A percentile compares a stretch with the other conserved stretches of the same genome.
phyloP scores from a whole-genome alignment of 2,329 filamentous ascomycete species.

The Fusarium euwallaceae region DNA sequence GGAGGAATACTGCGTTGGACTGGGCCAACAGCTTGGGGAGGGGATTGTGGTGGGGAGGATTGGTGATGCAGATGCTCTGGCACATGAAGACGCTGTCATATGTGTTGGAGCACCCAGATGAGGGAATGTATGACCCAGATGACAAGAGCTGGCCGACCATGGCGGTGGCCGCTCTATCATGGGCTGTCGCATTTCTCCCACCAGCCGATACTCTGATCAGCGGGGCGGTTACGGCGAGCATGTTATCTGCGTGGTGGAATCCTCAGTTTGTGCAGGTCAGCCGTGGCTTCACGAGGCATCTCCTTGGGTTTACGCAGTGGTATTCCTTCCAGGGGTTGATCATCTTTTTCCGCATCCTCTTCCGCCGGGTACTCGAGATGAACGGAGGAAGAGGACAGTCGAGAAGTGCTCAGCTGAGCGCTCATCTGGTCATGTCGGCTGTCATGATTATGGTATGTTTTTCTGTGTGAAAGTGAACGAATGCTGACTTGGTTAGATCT shows the following conservation, averaged over 20 bases:
- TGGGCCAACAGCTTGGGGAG: conserved; percentile 57
- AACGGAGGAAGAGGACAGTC: conserved; percentile 55
- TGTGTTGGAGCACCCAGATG: conserved; percentile 45
- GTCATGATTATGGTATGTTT: conserved; percentile 67
- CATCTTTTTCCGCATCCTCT: conserved; percentile 66
- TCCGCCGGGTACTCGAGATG: conserved; percentile 58
- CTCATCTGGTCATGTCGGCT: conserved; percentile 67
- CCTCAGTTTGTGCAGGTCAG: conserved; percentile 72
- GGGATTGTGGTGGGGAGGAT: conserved; percentile 63
- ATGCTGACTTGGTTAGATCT: conserved; percentile 56
- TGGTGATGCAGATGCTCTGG: conserved; percentile 64
- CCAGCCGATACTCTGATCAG: conserved; percentile 57
- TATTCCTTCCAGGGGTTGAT: conserved; percentile 75
- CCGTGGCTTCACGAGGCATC: conserved; percentile 70
- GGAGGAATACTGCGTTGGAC: conserved; percentile 56
- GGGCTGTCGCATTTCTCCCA: conserved; percentile 53
- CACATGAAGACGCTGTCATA: conserved; percentile 55
- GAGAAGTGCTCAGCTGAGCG: conserved; percentile 59
- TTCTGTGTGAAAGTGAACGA: background rate
- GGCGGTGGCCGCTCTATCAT: conserved; percentile 28
- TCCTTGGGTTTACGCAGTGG: conserved; percentile 73
- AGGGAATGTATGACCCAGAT: conserved; percentile 53
- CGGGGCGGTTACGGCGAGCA: conserved; percentile 62
- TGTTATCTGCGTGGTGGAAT: conserved; percentile 76
- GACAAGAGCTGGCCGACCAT: conserved; percentile 37